A percentile compares a stretch with the other conserved stretches of the same genome.
These are phyloP conservation scores for Coemansia sp. DNA, from an alignment of 192 early-diverging fungal species.

Conservation along the genomic window DNA sequence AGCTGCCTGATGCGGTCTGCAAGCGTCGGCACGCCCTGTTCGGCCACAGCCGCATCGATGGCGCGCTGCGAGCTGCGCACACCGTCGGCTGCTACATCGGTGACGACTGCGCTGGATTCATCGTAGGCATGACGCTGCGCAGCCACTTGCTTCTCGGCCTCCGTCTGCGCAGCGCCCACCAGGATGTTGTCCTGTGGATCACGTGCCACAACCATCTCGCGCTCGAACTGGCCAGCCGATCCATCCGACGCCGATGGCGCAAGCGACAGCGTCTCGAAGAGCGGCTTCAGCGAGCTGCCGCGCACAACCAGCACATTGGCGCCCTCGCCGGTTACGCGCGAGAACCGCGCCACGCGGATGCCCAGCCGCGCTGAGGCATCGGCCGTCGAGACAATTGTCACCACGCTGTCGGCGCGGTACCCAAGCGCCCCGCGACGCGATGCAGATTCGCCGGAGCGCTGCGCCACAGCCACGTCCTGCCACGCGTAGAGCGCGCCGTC, in stretches of 20 bases:
- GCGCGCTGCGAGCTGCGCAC: constrained; percentile 18
- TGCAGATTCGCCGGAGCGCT: not conserved
- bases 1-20: constrained; percentile 45
- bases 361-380: constrained; percentile 8
- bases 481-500: constrained; percentile 35
- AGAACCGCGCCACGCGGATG: constrained; percentile 40
- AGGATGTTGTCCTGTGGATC: constrained; percentile 24
- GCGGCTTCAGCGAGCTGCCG: constrained; percentile 28
- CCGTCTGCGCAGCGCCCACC: not conserved
- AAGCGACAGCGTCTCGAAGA: constrained; percentile 45
- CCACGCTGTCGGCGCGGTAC: constrained; percentile 29
- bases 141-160: constrained; percentile 18
- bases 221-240: constrained; percentile 15
- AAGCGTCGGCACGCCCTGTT: constrained; percentile 20
- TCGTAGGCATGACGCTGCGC: constrained; percentile 27
- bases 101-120: constrained; percentile 22
- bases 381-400: constrained; percentile 11
- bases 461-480: constrained; percentile 37
- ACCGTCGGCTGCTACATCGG: constrained; percentile 11
- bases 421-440: constrained; percentile 15
- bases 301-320: constrained; percentile 34
- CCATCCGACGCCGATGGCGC: constrained; percentile 22
- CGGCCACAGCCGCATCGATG: constrained; percentile 1
- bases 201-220: constrained; percentile 20
- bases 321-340: constrained; percentile 33